Conservation (phyloP, 2,329 filamentous ascomycete genomes). For the Blumeriella jaapii region DNA sequence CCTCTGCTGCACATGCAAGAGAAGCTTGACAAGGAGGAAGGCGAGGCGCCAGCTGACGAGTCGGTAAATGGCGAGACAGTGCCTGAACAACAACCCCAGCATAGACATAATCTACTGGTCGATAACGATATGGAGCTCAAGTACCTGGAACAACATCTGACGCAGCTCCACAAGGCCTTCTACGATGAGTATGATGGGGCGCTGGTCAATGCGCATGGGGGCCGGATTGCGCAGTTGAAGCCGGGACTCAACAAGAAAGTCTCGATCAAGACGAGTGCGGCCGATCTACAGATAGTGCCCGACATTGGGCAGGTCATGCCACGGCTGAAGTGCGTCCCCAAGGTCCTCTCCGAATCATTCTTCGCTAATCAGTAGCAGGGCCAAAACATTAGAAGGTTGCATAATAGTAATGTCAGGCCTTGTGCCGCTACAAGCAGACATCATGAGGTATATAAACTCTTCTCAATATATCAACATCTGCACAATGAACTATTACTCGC, state of each 20-base stretch:
- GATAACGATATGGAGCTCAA: conserved; percentile 80
- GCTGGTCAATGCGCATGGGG: conserved; percentile 29
- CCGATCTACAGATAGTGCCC: conserved; percentile 53
- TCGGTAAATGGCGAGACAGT: conserved; percentile 29
- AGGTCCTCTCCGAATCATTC: background rate
- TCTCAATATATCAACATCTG: conserved; percentile 3
- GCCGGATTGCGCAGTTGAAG: conserved; percentile 30
- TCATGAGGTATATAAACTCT: conserved; percentile 39
- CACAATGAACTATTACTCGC: background rate
- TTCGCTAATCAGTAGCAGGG: conserved; percentile 23
- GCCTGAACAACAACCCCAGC: conserved; percentile 28
- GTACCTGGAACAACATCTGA: conserved; percentile 65
- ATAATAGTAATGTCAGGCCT: conserved; percentile 85
- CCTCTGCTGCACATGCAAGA: conserved; percentile 89
- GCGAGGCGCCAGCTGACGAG: conserved; percentile 29
- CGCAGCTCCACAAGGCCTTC: conserved; percentile 64
- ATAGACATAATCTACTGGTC: conserved; percentile 65
- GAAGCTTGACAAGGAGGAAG: conserved; percentile 67
- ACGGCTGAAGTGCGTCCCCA: conserved; percentile 51
- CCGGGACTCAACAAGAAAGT: conserved; percentile 33
- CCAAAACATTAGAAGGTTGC: conserved; percentile 59
- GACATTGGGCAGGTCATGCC: conserved; percentile 82
- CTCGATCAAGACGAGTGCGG: conserved; percentile 29
- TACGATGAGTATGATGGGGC: conserved; percentile 68
- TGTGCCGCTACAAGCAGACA: conserved; percentile 69